Evolutionary conservation across 225 moss, liverwort and hornwort species (phyloP), one percentile per base, ranked within the genome.

Genomic region (Takakia lepidozioides): DNA sequence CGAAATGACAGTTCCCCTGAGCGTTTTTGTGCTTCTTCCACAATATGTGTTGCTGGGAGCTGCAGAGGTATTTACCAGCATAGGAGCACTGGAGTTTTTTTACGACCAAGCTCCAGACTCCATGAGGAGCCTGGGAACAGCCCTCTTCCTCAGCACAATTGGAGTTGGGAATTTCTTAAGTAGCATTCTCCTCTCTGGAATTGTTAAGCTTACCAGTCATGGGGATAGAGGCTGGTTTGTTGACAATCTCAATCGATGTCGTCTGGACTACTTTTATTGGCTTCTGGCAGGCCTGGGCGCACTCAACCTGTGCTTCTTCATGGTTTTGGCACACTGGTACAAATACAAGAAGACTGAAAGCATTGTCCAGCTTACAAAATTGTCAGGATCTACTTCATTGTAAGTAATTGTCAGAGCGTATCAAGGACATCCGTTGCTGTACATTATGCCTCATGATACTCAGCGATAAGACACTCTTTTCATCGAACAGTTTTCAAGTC

Each of bases 91-190:
- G 13, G 90, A 90, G 41, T 77, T 90, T 29, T 90, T 90, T 34
- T 86, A 90, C 26, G 86, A 86, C 48, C 83, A 90, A 52, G 76
- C 83, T 1, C 86, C 86, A 0, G 83, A 90, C 54, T 55, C 70
- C 0, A 76, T 90, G 66, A 59, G 89, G 3, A 90, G 85, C 49
- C 60, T 89, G 0, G 82, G 89, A 1, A 72, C 73, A 0, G 85
- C 85, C 0, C 18, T 82, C 20, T 68, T 75, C 42, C 55, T 86
- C 2, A 82, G 79, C 18, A 80, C 83, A 0, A 86, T 77, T 23
- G 89, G 78, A 0, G 57, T 79, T 1, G 89, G 89, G 3, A 86
- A 82, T 69, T 89, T 82, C 42, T 10, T 83, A 1, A 86, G 79
- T 19, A 81, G 80, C 8, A 30, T 75, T 1, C 68, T 86, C 1